Evolutionary conservation across 192 early-diverging fungal genomes (phyloP).

Genomic region (Coemansia biformis): DNA sequence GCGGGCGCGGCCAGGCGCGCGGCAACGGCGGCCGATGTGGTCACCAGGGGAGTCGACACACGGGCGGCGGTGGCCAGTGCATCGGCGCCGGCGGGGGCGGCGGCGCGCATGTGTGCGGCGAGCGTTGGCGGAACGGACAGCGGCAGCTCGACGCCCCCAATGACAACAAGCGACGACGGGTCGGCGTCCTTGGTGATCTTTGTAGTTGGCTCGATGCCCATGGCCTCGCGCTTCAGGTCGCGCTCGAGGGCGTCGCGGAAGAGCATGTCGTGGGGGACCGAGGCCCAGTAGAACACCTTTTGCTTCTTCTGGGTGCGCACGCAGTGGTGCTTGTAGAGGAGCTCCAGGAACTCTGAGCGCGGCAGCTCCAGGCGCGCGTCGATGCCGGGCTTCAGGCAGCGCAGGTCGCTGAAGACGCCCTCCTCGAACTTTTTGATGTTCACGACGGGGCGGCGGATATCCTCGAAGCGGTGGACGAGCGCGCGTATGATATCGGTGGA

Average conservation of each 20-base stretch:
- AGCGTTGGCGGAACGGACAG: slow-evolving; percentile 48
- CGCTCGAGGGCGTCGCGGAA: slow-evolving; percentile 95
- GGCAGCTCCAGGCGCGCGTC: slow-evolving; percentile 91
- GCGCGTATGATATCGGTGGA: slow-evolving; percentile 94
- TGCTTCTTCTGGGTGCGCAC: slow-evolving; percentile 99
- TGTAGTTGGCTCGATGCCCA: slow-evolving; percentile 79
- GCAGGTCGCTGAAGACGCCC: slow-evolving; percentile 91
- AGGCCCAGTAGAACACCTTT: slow-evolving; percentile 98
- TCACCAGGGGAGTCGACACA: slow-evolving; percentile 20
- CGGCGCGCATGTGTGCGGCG: slow-evolving; percentile 23
- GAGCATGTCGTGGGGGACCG: slow-evolving; percentile 88
- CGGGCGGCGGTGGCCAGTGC: neutral
- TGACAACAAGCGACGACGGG: slow-evolving; percentile 32
- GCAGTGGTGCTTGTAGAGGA: slow-evolving; percentile 92
- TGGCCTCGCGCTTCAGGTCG: slow-evolving; percentile 89
- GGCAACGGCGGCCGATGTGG: too few species aligned
- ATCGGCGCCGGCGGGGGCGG: neutral
- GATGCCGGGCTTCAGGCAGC: slow-evolving; percentile 92
- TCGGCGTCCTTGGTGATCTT: slow-evolving; percentile 25
- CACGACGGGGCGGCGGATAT: slow-evolving; percentile 77
- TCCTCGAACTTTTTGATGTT: slow-evolving; percentile 98
- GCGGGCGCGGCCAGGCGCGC: too few species aligned
- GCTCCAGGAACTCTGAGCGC: slow-evolving; percentile 87
- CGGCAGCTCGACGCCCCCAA: slow-evolving; percentile 45
- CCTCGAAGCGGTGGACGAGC: slow-evolving; percentile 86